Evolutionary conservation across 805 yeast genomes (phyloP).

Genomic region (Maudiozyma pseudohumilis): DNA sequence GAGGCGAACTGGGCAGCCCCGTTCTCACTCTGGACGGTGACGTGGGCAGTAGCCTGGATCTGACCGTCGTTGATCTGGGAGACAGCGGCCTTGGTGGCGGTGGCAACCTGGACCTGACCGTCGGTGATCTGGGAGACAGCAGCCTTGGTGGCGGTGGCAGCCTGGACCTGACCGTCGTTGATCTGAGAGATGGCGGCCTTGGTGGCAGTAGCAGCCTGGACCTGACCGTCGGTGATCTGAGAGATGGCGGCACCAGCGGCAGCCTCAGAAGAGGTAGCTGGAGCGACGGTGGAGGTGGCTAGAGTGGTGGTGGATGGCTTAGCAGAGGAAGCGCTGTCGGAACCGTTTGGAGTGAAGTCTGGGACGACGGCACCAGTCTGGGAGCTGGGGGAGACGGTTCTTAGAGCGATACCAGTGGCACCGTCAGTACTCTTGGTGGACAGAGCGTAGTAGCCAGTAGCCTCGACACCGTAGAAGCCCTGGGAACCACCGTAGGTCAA

Average conservation of each 20-base stretch:
- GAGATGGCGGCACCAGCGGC: constrained; percentile 25
- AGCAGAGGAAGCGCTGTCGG: constrained; percentile 1
- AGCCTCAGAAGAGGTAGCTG: constrained; percentile 18
- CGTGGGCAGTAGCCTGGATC: constrained; percentile 30
- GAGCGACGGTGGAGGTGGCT: neutral
- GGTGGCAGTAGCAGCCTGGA: constrained; percentile 31
- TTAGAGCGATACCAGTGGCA: constrained; percentile 15
- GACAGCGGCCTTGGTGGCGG: constrained; percentile 22
- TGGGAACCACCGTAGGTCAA: constrained; percentile 29
- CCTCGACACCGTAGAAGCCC: constrained; percentile 33
- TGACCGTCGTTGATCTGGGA: constrained; percentile 36
- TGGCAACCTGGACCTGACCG: constrained; percentile 33
- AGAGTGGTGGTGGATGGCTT: constrained; percentile 1
- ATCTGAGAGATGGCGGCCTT: constrained; percentile 3
- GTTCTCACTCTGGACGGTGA: constrained; percentile 8
- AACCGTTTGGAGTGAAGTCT: constrained; percentile 11
- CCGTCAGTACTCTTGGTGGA: constrained; percentile 19
- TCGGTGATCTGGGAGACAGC: constrained; percentile 33
- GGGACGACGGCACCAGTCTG: constrained; percentile 12
- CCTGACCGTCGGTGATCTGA: constrained; percentile 37
- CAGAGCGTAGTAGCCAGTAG: constrained; percentile 18
- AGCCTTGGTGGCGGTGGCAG: constrained; percentile 22
- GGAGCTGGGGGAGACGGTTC: constrained; percentile 9
- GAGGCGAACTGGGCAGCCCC: constrained; percentile 20
- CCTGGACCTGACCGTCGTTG: constrained; percentile 8